Conservation (phyloP, 441 rosid genomes). For the Aquilaria agallochum region DNA sequence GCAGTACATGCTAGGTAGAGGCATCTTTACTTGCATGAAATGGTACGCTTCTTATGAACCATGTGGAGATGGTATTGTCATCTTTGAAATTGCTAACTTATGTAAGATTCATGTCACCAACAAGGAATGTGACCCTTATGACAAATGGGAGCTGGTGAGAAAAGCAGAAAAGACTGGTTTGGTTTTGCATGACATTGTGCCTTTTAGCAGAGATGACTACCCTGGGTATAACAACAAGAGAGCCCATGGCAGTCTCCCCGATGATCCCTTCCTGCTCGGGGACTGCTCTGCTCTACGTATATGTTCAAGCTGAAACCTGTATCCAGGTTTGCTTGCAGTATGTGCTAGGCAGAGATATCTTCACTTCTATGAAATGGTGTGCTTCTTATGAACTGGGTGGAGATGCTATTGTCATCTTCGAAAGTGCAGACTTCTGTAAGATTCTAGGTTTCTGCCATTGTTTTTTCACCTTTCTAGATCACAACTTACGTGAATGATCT, state of each 20-base stretch:
- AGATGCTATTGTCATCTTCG: no score
- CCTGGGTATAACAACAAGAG: constrained; percentile 33
- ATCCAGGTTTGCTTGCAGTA: neutral
- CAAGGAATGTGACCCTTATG: constrained; percentile 31
- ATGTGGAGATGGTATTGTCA: no score
- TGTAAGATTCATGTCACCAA: constrained; percentile 15
- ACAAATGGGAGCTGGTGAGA: constrained; percentile 33
- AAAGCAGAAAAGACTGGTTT: constrained; percentile 33
- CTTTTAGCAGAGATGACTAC: constrained; percentile 25
- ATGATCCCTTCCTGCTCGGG: constrained; percentile 22
- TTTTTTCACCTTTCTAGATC: no score
- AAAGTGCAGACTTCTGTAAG: no score
- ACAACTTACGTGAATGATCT: no score
- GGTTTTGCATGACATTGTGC: constrained; percentile 14
- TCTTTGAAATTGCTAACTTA: no score
- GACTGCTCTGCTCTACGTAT: constrained; percentile 19
- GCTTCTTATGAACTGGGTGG: no score
- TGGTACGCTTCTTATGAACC: no score
- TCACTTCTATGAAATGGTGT: no score
- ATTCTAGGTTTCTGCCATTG: no score
- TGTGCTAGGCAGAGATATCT: no score
- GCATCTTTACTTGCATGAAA: no score
- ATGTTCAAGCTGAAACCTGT: constrained; percentile 24
- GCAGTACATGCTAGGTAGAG: neutral
- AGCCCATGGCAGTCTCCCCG: constrained; percentile 21